A percentile compares a stretch with the other conserved stretches of the same genome.
phyloP scores from a whole-genome alignment of 2,329 filamentous ascomycete species.

The Fusarium albidum region DNA sequence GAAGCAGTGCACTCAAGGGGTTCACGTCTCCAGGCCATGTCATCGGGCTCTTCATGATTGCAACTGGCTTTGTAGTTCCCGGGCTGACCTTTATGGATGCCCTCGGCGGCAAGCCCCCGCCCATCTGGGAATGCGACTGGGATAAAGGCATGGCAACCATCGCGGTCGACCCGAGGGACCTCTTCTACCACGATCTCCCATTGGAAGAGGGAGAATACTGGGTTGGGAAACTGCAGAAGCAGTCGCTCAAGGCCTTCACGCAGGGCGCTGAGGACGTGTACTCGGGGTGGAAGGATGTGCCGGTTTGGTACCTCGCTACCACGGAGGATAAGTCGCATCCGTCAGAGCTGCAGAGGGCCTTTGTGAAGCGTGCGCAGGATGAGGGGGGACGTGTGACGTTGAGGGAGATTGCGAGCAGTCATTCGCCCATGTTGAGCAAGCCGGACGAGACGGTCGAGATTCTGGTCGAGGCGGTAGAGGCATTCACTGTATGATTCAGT shows the following conservation, averaged over 20 bases:
- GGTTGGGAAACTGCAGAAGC: conserved; percentile 49
- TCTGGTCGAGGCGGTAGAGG: conserved; percentile 40
- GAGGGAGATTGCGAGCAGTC: conserved; percentile 53
- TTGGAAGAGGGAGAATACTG: conserved; percentile 52
- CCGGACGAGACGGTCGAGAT: conserved; percentile 50
- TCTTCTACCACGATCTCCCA: conserved; percentile 61
- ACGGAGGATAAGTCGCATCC: conserved; percentile 52
- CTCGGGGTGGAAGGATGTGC: conserved; percentile 57
- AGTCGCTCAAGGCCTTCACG: conserved; percentile 54
- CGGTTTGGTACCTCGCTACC: conserved; percentile 56
- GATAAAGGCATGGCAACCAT: conserved; percentile 53
- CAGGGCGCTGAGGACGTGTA: conserved; percentile 55
- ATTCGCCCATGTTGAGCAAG: conserved; percentile 59
- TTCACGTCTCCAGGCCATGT: conserved; percentile 50
- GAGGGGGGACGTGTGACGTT: conserved; percentile 47
- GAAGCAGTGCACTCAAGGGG: conserved; percentile 54
- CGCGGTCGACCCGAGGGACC: conserved; percentile 45
- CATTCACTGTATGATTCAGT: conserved; percentile 19
- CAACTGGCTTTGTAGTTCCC: conserved; percentile 51
- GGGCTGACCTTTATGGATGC: conserved; percentile 52
- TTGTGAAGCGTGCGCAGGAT: conserved; percentile 49
- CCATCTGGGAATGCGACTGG: conserved; percentile 49
- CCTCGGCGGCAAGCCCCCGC: conserved; percentile 52
- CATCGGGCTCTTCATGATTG: conserved; percentile 54
- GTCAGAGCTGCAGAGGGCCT: conserved; percentile 48